Evolutionary conservation across 1,139 yeast species (phyloP).

Genomic region (Yamadazyma conglobata): DNA sequence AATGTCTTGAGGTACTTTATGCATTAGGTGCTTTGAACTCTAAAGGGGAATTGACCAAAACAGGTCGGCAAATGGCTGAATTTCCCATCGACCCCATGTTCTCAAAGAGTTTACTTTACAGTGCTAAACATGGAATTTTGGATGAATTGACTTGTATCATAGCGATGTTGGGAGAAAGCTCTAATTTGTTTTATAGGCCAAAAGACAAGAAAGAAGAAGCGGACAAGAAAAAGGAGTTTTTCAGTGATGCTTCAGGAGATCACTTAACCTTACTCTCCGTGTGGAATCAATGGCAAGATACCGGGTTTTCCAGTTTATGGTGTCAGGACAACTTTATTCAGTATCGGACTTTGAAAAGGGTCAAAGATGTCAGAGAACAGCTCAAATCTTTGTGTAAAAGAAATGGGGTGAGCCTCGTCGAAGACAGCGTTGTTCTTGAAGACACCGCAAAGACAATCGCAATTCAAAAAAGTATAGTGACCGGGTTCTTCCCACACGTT

Average conservation of each 20-base stretch:
- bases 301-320: constrained; percentile 76
- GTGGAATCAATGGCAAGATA: constrained; percentile 72
- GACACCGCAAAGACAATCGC: constrained; percentile 23
- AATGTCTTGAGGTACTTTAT: constrained; percentile 75
- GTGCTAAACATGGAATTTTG: constrained; percentile 57
- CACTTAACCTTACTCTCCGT: constrained; percentile 72
- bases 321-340: constrained; percentile 84
- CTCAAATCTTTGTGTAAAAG: constrained; percentile 58
- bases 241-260: constrained; percentile 58
- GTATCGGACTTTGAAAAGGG: constrained; percentile 66
- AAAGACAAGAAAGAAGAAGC: constrained; percentile 67
- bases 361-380: constrained; percentile 71
- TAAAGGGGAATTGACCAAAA: constrained; percentile 70
- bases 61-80: constrained; percentile 86
- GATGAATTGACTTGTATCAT: constrained; percentile 67
- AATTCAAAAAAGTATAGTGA: constrained; percentile 64
- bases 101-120: constrained; percentile 68
- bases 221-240: constrained; percentile 56
- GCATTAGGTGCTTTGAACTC: constrained; percentile 84
- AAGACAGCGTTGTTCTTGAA: constrained; percentile 5
- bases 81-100: constrained; percentile 92
- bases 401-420: constrained; percentile 40
- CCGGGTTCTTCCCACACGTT: constrained; percentile 83
- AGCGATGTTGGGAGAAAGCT: constrained; percentile 81
- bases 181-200: constrained; percentile 68